A percentile compares a stretch with the other conserved stretches of the same genome.
Evolutionary conservation across 805 yeast species (phyloP).

Genomic region (Myxozyma nipponensis): DNA sequence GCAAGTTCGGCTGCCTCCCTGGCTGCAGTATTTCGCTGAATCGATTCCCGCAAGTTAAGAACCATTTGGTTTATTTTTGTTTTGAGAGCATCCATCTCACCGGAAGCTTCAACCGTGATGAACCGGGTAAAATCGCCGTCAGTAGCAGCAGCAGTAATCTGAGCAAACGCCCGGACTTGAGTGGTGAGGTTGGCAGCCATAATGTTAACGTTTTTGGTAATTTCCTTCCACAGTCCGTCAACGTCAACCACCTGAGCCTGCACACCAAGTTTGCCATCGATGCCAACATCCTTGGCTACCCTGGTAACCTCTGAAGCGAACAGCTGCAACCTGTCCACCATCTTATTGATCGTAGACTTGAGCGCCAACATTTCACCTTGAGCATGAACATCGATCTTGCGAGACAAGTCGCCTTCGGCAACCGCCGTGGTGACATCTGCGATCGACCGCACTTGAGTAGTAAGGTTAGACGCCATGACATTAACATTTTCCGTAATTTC

Average conservation of each 20-base stretch:
- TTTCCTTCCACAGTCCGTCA: slow-evolving; percentile 88
- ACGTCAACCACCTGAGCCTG: slow-evolving; percentile 89
- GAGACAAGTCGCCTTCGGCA: slow-evolving; percentile 82
- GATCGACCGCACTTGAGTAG: slow-evolving; percentile 83
- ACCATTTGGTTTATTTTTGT: slow-evolving; percentile 74
- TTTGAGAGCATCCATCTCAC: slow-evolving; percentile 71
- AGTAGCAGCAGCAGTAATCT: slow-evolving; percentile 89
- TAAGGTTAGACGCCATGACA: slow-evolving; percentile 81
- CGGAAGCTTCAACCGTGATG: slow-evolving; percentile 86
- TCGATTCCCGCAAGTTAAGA: slow-evolving; percentile 77
- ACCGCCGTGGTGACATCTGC: slow-evolving; percentile 91
- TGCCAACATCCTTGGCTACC: slow-evolving; percentile 90
- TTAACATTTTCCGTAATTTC: slow-evolving; percentile 79
- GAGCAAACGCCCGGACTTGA: slow-evolving; percentile 90
- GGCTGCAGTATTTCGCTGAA: slow-evolving; percentile 87
- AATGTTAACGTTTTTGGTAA: slow-evolving; percentile 84
- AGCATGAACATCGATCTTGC: slow-evolving; percentile 83
- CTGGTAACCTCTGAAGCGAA: slow-evolving; percentile 85
- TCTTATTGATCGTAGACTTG: slow-evolving; percentile 81
- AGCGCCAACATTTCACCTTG: slow-evolving; percentile 86
- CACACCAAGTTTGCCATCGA: slow-evolving; percentile 87
- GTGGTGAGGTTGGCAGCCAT: slow-evolving; percentile 93
- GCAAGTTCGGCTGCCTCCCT: slow-evolving; percentile 93
- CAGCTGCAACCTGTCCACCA: slow-evolving; percentile 87
- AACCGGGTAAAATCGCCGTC: slow-evolving; percentile 89